Evolutionary conservation across 176 grass and related monocot species (phyloP), one percentile per base, ranked within the genome.

Genomic region (Musa itinerans): DNA sequence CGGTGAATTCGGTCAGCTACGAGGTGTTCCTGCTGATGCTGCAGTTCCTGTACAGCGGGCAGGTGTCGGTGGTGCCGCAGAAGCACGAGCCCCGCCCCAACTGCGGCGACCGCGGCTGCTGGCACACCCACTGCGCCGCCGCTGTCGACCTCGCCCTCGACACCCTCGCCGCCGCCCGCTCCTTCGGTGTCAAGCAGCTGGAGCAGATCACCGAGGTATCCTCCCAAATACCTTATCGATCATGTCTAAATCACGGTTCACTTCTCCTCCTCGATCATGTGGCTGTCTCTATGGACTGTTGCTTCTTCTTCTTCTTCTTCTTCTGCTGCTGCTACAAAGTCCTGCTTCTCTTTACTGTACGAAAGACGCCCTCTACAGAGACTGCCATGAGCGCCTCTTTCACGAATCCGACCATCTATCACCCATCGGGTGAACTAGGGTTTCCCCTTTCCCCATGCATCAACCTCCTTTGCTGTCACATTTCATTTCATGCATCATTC

Each of bases 131-230:
- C 88, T 99, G 96, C 86, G 88, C 91, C 19, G 96, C 96, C 74
- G 96, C 96, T 73, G 96, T 99, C 58, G 96, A 99, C 85, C 91
- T 99, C 21, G 91, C 96, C 8, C 90, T 99, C 76, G 96, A 99
- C 65, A 83, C 86, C 0, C 96, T 95, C 72, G 82, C 86, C 71
- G 96, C 89, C 52, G 91, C 96, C 0, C 91, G 96, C 26, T 84
- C 91, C 59, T 99, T 99, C 53, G 96, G 91, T 49, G 91, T 99
- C 73, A 91, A 99, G 78, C 90, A 99, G 79, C 96, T 99, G 22
- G 91, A 85, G 19, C 80, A 95, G 69, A 85, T 99, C 52, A 99
- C 91, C 58, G 91, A 99, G 83, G 95, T 99, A 80, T 65, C 10
- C 10, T 2, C 24, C 7, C 24, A 48, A 17, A 43, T 43, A 5